Percentiles rank a stretch among this genome's conserved stretches.
phyloP scores from a whole-genome alignment of 2,329 filamentous ascomycete genomes.

The Myriosclerotinia scirpicola region DNA sequence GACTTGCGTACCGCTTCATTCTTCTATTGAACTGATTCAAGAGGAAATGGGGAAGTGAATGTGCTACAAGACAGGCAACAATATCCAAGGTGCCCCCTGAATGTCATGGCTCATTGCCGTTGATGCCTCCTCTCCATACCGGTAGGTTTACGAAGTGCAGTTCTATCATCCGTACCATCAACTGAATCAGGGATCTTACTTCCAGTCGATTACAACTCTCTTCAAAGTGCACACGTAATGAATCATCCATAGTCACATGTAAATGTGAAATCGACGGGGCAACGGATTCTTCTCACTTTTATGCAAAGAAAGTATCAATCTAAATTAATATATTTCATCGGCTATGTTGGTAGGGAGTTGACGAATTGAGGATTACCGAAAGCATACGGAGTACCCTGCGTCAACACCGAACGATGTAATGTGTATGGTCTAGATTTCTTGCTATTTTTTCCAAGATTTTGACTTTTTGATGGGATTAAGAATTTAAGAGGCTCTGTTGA shows the following conservation, averaged over 20 bases:
- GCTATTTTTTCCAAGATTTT: not conserved
- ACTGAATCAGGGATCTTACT: slow-evolving; percentile 6
- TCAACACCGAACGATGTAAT: not conserved
- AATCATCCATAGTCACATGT: slow-evolving; percentile 3
- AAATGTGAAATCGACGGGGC: not conserved
- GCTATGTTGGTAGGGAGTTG: slow-evolving; percentile 8
- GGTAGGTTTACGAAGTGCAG: not conserved
- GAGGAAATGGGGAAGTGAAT: not conserved
- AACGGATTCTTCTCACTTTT: not conserved
- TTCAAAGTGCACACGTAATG: slow-evolving; percentile 10
- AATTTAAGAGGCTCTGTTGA: not conserved
- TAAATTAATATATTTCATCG: slow-evolving; percentile 13
- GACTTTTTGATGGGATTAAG: not conserved
- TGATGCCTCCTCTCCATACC: not conserved
- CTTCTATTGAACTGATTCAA: not conserved
- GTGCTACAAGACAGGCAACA: not conserved
- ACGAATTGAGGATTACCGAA: slow-evolving; percentile 9
- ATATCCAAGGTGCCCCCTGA: not conserved
- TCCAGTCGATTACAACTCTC: not conserved
- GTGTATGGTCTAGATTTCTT: not conserved
- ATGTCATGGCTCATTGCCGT: not conserved
- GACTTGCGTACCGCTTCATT: not conserved
- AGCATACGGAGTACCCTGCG: not conserved
- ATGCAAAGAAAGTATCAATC: not conserved
- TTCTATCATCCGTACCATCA: not conserved